These are phyloP conservation scores for Eucalyptus sideroxylon DNA, from an alignment of 345 rosid species.

Conservation along the genomic window DNA sequence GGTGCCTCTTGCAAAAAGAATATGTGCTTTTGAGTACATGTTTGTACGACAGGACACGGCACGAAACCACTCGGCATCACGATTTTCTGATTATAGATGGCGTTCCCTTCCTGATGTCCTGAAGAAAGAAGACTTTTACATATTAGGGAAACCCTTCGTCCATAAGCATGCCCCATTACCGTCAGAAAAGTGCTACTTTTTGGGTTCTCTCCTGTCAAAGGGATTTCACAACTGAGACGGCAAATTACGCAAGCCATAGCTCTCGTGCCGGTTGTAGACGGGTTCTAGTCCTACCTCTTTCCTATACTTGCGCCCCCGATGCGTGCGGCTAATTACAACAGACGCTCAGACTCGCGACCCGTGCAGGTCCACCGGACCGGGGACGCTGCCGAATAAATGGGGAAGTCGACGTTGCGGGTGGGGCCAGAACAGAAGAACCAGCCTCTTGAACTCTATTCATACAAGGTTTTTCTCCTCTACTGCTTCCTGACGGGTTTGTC, in stretches of 20 bases:
- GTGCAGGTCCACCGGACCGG: background rate
- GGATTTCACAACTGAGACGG: background rate
- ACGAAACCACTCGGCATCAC: background rate
- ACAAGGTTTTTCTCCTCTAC: background rate
- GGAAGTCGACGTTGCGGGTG: background rate
- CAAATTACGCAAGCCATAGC: background rate
- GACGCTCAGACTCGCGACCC: background rate
- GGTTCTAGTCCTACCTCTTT: background rate
- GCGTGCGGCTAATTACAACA: background rate
- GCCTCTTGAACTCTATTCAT: background rate
- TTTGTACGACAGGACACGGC: background rate
- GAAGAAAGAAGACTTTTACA: background rate
- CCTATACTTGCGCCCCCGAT: background rate
- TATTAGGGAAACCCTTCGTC: background rate
- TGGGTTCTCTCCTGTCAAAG: background rate
- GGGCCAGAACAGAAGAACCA: background rate
- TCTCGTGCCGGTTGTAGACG: background rate
- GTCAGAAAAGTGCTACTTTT: background rate
- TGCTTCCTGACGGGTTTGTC: background rate
- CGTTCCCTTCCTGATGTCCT: background rate
- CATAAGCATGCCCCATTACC: background rate
- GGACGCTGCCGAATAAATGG: background rate
- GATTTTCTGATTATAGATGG: background rate
- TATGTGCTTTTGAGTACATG: background rate
- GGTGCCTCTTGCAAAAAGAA: background rate